phyloP scores from a whole-genome alignment of 805 yeast genomes.

The Lipomyces sp. region DNA sequence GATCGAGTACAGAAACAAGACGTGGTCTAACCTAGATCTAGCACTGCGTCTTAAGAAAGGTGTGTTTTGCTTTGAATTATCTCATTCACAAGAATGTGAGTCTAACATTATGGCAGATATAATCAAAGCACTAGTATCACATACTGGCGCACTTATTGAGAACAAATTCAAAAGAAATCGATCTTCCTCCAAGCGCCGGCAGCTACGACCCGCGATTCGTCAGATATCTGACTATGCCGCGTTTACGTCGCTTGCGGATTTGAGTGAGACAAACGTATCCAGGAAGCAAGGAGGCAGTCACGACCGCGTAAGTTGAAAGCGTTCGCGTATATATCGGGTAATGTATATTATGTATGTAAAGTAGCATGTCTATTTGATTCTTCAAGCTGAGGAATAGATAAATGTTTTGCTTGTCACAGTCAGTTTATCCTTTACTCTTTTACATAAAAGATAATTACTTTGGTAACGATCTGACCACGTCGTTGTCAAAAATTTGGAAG shows the following conservation, averaged over 20 bases:
- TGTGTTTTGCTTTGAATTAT: conserved; percentile 16
- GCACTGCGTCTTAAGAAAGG: conserved; percentile 65
- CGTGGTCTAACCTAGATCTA: conserved; percentile 76
- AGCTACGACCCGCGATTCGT: conserved; percentile 34
- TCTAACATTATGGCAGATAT: conserved; percentile 39
- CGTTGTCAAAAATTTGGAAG: no score
- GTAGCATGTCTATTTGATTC: neutral
- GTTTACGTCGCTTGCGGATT: conserved; percentile 42
- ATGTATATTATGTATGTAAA: neutral
- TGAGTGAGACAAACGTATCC: conserved; percentile 17
- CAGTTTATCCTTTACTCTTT: no score
- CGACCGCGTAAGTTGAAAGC: neutral
- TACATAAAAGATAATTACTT: no score
- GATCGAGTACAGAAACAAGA: conserved; percentile 60
- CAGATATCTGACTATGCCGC: conserved; percentile 47
- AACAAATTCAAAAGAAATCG: conserved; percentile 62
- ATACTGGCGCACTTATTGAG: conserved; percentile 76
- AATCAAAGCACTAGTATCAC: conserved; percentile 48
- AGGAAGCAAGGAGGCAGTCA: neutral
- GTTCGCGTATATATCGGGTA: neutral
- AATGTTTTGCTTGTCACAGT: neutral
- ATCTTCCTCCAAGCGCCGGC: conserved; percentile 28
- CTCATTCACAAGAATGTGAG: neutral
- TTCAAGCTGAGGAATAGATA: neutral
- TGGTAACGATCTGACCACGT: no score